Base-by-base conservation (phyloP, 164 flowering plant genomes). In the Macadamia tetraphylla region DNA sequence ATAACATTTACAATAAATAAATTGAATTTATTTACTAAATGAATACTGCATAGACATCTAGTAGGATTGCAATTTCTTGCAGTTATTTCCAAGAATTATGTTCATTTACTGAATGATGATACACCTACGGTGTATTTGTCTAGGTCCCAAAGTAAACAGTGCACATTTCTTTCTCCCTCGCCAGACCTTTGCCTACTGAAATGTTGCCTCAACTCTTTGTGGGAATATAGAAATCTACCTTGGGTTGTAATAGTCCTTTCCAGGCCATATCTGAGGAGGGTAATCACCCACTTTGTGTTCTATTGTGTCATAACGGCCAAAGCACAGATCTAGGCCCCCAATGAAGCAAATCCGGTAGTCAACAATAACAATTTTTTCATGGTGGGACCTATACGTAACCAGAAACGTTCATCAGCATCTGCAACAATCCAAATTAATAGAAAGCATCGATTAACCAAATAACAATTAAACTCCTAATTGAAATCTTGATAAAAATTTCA, bases 161-260 rank as follows among this genome's bases (percentile, higher is more conserved):
- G 40, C 3, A 35, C 5, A 3, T 11, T 46, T 46, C 51, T 1
- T 53, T 31, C 63, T n/a, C 63, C 29, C 60, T 63, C 48, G 23
- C 23, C 43, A n/a, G 29, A 66, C 29, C 7, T 30, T 55, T 18
- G 40, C 42, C 40, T 58, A 23, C 69, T 35, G 30, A 13, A 68
- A 32, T 40, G 48, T 13, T 40, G 6, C 31, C 13, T 58, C 18
- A 40, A 40, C 18, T 44, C 10, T 49, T 48, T 42, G 10, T 11
- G 6, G 29, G 18, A 53, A 53, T 35, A 51, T 67, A 46, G 9
- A 68, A 58, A 49, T 56, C 60, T 73, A 88, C 99, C 99, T 85
- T 62, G 99, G 98, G 67, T 94, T 94, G 69, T 94, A 94, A 67
- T 90, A 94, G 79, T 94, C 99, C 78, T 94, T 94, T 72, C 99